Evolutionary conservation across 495 filamentous ascomycete genomes (phyloP).

Genomic region (Staphylotrichum longicolle): DNA sequence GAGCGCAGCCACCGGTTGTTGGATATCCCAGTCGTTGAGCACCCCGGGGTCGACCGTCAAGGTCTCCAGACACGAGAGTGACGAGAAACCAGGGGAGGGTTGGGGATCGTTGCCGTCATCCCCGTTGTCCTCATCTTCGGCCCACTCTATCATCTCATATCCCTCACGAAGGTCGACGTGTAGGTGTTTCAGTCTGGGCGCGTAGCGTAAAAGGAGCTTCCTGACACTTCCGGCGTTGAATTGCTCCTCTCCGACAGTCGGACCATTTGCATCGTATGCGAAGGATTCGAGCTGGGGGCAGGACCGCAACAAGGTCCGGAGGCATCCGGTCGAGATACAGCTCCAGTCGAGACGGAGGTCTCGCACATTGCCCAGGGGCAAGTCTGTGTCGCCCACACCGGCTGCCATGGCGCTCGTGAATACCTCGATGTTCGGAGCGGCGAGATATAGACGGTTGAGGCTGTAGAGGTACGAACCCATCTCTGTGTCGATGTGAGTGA

Average conservation of each 20-base stretch:
- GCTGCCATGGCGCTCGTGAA: background rate
- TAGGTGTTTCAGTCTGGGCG: background rate
- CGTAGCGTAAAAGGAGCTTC: background rate
- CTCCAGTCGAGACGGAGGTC: background rate
- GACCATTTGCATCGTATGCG: background rate
- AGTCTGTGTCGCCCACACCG: background rate
- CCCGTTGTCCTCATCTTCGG: background rate
- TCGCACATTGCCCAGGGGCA: background rate
- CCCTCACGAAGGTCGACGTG: background rate
- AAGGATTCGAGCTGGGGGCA: background rate
- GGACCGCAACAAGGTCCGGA: background rate
- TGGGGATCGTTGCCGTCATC: background rate
- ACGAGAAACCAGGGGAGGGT: background rate
- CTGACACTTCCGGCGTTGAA: background rate
- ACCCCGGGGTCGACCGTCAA: background rate
- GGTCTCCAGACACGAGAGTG: background rate
- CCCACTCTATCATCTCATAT: background rate
- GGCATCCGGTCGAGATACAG: constrained; percentile 2
- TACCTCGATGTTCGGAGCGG: background rate
- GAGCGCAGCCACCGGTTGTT: background rate
- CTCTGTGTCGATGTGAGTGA: background rate
- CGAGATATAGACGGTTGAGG: background rate
- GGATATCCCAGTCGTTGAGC: background rate
- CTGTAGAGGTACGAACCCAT: background rate
- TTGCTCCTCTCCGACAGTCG: too few relatives aligned